These are phyloP conservation scores for Termitomyces titanicus DNA, from an alignment of 768 basidiomycete genomes.

Conservation along the genomic window DNA sequence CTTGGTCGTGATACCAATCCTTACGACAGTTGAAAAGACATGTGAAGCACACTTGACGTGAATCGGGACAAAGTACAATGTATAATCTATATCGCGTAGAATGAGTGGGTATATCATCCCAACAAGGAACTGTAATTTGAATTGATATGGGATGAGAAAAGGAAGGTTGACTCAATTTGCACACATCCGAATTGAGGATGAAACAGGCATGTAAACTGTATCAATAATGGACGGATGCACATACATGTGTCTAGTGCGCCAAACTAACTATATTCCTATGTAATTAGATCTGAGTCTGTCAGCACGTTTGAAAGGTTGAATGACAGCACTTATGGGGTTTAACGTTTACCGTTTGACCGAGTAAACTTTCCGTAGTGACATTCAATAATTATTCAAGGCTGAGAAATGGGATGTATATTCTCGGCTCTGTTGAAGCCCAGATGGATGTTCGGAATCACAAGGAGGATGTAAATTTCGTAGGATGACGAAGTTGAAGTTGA, in stretches of 20 bases:
- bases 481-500: neutral
- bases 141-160: neutral
- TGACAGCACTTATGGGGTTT: too few species aligned
- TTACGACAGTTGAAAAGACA: neutral
- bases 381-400: too few species aligned
- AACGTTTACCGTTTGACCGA: too few species aligned
- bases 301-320: neutral
- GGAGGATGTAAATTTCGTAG: neutral
- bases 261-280: neutral
- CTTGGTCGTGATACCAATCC: too few species aligned
- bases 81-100: neutral
- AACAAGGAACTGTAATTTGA: too few species aligned
- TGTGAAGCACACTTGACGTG: neutral
- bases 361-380: too few species aligned
- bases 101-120: too few species aligned
- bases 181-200: neutral
- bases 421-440: neutral
- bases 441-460: neutral
- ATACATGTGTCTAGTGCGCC: too few species aligned
- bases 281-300: neutral
- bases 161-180: neutral
- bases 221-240: neutral
- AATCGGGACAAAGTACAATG: neutral
- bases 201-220: neutral
- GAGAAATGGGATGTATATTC: too few species aligned